Percentiles rank a stretch among this genome's conserved stretches.
Evolutionary conservation across 768 basidiomycete genomes (phyloP).

Genomic region (Lactarius hatsudake): DNA sequence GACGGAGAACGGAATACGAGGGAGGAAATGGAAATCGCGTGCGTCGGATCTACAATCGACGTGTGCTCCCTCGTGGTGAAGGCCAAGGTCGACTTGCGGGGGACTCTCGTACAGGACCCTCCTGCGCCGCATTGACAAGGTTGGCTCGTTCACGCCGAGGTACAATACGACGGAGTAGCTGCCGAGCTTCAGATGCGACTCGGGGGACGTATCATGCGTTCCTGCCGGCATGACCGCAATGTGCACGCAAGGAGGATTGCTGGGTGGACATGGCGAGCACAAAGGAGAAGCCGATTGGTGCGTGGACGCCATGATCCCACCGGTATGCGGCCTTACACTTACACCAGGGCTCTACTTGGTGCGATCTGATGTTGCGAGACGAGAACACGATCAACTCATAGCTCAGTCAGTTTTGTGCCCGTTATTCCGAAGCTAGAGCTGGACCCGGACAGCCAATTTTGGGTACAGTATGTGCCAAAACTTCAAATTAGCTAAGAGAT

Average conservation of each 20-base stretch:
- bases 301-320: neutral
- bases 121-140: neutral
- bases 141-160: slow-evolving; percentile 3
- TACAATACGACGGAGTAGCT: neutral
- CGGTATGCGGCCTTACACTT: too few relatives aligned
- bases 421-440: neutral
- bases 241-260: slow-evolving; percentile 1
- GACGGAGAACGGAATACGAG: slow-evolving; percentile 15
- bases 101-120: neutral
- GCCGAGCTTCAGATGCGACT: slow-evolving; percentile 2
- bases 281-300: slow-evolving; percentile 4
- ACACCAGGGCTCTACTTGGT: too few relatives aligned
- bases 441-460: too few relatives aligned
- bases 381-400: too few relatives aligned
- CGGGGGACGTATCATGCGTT: neutral
- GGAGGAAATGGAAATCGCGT: slow-evolving; percentile 7
- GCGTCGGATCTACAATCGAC: neutral
- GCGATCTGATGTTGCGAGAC: too few relatives aligned
- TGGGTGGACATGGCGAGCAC: slow-evolving; percentile 6
- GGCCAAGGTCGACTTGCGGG: neutral
- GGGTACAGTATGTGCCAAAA: neutral
- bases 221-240: neutral
- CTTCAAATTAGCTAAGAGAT: neutral
- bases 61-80: neutral
- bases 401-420: too few relatives aligned